phyloP scores from a whole-genome alignment of 352 stramenopile species.

The Pythium aristosporum region DNA sequence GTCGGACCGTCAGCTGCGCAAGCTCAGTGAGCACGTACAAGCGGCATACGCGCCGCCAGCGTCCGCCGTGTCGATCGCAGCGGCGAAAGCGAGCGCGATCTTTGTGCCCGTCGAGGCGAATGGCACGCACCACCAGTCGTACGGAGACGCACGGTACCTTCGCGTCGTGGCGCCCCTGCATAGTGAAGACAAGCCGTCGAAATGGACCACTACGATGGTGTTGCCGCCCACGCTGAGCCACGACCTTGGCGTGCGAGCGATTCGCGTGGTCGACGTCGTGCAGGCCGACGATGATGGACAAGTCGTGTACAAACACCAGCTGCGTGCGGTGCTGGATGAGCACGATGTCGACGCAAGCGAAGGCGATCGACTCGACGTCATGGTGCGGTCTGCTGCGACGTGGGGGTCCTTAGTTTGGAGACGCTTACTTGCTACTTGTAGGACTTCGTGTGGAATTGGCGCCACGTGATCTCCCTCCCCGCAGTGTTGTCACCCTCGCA shows the following conservation, averaged over 20 bases:
- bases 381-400: constrained; percentile 3
- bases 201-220: background rate
- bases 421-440: constrained; percentile 10
- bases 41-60: background rate
- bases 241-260: background rate
- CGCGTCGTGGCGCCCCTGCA: constrained; percentile 12
- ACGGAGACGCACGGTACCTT: constrained; percentile 6
- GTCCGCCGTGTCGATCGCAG: constrained; percentile 4
- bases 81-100: constrained; percentile 37
- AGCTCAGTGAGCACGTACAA: constrained; percentile 64
- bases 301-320: constrained; percentile 1
- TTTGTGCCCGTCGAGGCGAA: constrained; percentile 20
- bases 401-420: background rate
- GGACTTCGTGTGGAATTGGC: constrained; percentile 49
- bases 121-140: background rate
- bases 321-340: background rate
- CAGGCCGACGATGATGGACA: background rate
- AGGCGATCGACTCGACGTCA: constrained; percentile 1
- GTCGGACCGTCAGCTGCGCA: constrained; percentile 54
- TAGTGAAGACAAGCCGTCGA: background rate
- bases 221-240: background rate
- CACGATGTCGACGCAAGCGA: background rate
- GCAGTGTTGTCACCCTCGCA: constrained; percentile 29
- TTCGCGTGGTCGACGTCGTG: constrained; percentile 1
- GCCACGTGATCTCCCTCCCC: constrained; percentile 11